Conservation (phyloP, 169 alveolate species). For the Cryptosporidium parvum region DNA sequence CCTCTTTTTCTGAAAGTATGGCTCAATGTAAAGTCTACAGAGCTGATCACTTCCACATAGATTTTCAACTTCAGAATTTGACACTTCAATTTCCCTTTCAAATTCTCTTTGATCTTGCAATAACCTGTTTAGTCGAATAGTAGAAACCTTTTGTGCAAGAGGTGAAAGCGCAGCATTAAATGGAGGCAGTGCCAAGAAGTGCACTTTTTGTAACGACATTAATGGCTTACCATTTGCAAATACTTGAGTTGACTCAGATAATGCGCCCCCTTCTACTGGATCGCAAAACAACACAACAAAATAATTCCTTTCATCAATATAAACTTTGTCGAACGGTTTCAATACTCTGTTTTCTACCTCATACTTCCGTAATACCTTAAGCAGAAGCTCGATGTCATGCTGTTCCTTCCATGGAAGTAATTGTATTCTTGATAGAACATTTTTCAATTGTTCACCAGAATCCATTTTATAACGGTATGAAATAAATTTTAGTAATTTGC, state of each 20-base stretch:
- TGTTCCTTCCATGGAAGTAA: constrained; percentile 69
- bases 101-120: constrained; percentile 24
- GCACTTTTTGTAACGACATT: constrained; percentile 36
- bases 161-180: constrained; percentile 73
- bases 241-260: constrained; percentile 66
- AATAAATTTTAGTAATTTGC: background rate
- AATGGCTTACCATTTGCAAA: constrained; percentile 68
- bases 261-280: constrained; percentile 47
- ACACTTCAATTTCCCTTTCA: background rate
- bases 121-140: constrained; percentile 37
- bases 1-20: constrained; percentile 45
- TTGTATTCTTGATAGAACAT: constrained; percentile 39
- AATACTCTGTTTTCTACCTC: constrained; percentile 11
- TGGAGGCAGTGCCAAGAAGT: constrained; percentile 65
- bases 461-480: constrained; percentile 42
- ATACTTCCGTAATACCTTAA: constrained; percentile 19
- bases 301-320: constrained; percentile 42
- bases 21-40: constrained; percentile 51
- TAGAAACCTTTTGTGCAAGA: constrained; percentile 62
- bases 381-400: constrained; percentile 36
- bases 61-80: constrained; percentile 34
- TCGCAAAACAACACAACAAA: constrained; percentile 66
- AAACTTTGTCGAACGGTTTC: constrained; percentile 48
- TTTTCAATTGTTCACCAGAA: constrained; percentile 9
- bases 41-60: constrained; percentile 49